Percentiles rank a stretch among this genome's conserved stretches.
Evolutionary conservation across 1,284 basidiomycete genomes (phyloP).

Genomic region (Volvariella volvacea): DNA sequence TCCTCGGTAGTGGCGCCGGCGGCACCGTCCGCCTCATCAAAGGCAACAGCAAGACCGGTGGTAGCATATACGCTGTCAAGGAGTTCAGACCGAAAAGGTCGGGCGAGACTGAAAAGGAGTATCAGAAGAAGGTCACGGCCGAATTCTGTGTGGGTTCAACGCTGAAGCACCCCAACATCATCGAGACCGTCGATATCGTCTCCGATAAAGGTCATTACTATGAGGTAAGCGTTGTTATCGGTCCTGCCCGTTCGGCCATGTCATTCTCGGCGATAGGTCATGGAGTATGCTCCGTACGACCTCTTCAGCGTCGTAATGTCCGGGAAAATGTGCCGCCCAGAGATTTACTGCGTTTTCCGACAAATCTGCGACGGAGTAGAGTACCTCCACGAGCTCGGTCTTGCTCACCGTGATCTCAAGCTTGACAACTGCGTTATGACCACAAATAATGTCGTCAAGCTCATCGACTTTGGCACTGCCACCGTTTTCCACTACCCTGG

Average conservation of each 20-base stretch:
- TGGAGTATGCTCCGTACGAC: constrained; percentile 99
- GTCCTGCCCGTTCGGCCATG: background rate
- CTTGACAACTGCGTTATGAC: constrained; percentile 99
- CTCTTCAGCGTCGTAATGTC: constrained; percentile 99
- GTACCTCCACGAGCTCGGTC: constrained; percentile 95
- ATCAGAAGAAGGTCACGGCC: constrained; percentile 97
- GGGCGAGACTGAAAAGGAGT: constrained; percentile 92
- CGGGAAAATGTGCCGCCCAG: constrained; percentile 95
- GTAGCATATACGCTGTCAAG: constrained; percentile 91
- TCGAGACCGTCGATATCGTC: constrained; percentile 98
- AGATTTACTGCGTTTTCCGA: constrained; percentile 98
- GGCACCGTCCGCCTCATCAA: constrained; percentile 97
- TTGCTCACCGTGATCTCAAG: constrained; percentile 98
- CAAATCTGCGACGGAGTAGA: constrained; percentile 98
- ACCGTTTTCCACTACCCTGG: constrained; percentile 99
- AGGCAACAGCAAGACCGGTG: constrained; percentile 72
- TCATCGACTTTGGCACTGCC: constrained; percentile 99
- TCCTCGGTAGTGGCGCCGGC: constrained; percentile 93
- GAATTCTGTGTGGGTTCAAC: constrained; percentile 98
- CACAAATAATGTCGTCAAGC: constrained; percentile 87
- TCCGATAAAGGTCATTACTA: constrained; percentile 97
- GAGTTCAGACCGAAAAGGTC: constrained; percentile 88
- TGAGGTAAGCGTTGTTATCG: constrained; percentile 56
- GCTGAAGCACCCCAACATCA: constrained; percentile 94
- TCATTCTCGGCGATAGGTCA: constrained; percentile 54